Evolutionary conservation across 345 rosid genomes (phyloP), one percentile per base, ranked within the genome.

Genomic region (Boechera retrofracta): DNA sequence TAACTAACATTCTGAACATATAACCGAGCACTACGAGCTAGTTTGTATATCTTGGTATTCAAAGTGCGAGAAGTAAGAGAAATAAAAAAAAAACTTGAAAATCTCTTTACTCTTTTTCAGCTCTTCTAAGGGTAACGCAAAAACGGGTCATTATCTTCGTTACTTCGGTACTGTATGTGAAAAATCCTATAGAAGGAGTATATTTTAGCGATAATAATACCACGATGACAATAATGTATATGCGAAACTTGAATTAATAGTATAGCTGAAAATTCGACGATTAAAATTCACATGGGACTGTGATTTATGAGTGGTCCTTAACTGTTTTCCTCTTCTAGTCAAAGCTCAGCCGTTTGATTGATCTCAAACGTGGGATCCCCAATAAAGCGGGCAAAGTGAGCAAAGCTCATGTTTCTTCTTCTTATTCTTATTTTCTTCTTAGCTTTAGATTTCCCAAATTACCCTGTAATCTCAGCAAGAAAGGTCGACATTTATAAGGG

Each of bases 311-410:
- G 44, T 70, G 71, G 67, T 44, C 6, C 42, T 24, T 21, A 69
- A 69, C 57, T 69, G 75, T 38, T 58, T 67, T 65, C 54, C 5
- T 67, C 45, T 58, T 68, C 45, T 18, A 15, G 55, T 75, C 55
- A 49, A 75, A 68, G 16, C 74, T 67, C 24, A 49, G 74, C 69
- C 74, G 64, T 52, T 68, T 31, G 74, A 68, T 60, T 15, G 16
- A 36, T 36, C 41, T 7, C 15, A 70, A 71, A 70, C 75, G 75
- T 63, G 75, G 65, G 72, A 54, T 77, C 71, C 71, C 80, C 71
- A 35, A 24, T 64, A 63, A 70, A 70, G 52, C 41, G 71, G 79
- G 33, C 47, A 75, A 74, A 55, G 72, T 11, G 72, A 55, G 13
- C 55, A 75, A 48, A 29, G 45, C 53, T 21, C 53, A 67, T 59